Evolutionary conservation across 148 eudicot genomes (phyloP), one percentile per base, ranked within the genome.

Genomic region (Rhododendron vialii): DNA sequence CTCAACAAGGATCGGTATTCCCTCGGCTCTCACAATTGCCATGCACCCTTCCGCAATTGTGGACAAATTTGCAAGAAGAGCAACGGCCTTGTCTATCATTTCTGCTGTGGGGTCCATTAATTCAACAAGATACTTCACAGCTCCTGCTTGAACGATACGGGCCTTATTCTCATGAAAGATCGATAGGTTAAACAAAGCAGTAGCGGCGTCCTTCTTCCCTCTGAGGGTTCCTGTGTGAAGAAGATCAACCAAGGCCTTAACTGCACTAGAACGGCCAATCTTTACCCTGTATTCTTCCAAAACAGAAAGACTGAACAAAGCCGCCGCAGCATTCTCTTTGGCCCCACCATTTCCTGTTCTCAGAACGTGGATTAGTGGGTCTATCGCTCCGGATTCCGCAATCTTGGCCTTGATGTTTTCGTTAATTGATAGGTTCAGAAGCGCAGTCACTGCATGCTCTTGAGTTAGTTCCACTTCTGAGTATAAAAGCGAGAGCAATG

Each of bases 201-300:
- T 95, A 38, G 94, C 94, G 43, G 99, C 99, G 55, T 98, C 99
- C 88, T 98, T 98, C 86, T 94, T 98, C n/a, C 99, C 99, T 89
- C 99, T 89, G 20, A 93, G 79, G n/a, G 96, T 93, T 48, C 99
- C 98, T 0, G 87, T 87, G 17, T 90, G 94, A 38, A 98, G 92
- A 86, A 98, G 98, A 85, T 92, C 93, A 67, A 98, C 95, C 92
- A 98, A 88, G 5, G 92, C 91, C 89, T 92, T 94, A 74, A 94
- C 90, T 47, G 99, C 98, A 51, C 89, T 92, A 6, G 98, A 94
- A 17, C 93, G 96, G 26, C 99, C 99, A 59, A 98, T 94, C 90
- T 95, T 95, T 59, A 90, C 78, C 88, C 94, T 92, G 91, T 91
- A 94, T 48, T 95, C 98, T 83, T 95, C 99, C 28, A 95, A 82